Evolutionary conservation across 2,329 filamentous ascomycete species (phyloP), one percentile per base, ranked within the genome.

Genomic region (Microdochium bolleyi): DNA sequence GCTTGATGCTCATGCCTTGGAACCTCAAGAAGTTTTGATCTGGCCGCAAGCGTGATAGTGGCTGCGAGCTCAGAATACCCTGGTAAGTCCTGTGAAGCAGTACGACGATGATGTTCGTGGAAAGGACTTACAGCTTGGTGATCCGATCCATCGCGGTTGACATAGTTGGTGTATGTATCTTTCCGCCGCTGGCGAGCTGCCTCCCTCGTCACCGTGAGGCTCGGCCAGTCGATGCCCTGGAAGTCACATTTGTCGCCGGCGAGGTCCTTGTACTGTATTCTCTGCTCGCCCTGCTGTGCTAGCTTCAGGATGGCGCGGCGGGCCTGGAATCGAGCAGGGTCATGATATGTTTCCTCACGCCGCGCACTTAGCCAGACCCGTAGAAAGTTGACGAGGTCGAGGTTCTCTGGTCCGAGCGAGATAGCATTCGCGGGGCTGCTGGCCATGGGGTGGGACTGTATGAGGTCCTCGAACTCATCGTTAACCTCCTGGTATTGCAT

Each of bases 221-320:
- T 64, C 2, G 64, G 58, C 83, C 83, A 85, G 60, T 83, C 66
- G 34, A 85, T 70, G 50, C 82, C 79, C 60, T 86, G 83, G 24
- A 83, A 63, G 59, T 86, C 83, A 53, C 69, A 80, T 49, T 59
- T 52, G 49, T 85, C 79, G 1, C 80, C 82, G n/a, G 69, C 61
- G 7, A 86, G 70, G 51, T 84, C 73, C 5, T 63, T 60, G 54
- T 75, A 76, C 2, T 62, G 55, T 34, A 72, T 55, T 27, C 66
- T 56, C 59, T 51, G 54, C 30, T 72, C 59, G 48, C 64, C 57
- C 7, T 59, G 14, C 21, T 46, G 41, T 21, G 41, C 41, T 7
- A 46, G n/a, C 41, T 24, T 21, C n/a, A 46, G 41, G 19, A 46
- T 46, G 7, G 41, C 41, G 19, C 21, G n/a, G 14, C 41, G 16